A percentile compares a stretch with the other conserved stretches of the same genome.
Evolutionary conservation across 257 asterid genomes (phyloP).

Genomic region (Salvia miltiorrhiza): DNA sequence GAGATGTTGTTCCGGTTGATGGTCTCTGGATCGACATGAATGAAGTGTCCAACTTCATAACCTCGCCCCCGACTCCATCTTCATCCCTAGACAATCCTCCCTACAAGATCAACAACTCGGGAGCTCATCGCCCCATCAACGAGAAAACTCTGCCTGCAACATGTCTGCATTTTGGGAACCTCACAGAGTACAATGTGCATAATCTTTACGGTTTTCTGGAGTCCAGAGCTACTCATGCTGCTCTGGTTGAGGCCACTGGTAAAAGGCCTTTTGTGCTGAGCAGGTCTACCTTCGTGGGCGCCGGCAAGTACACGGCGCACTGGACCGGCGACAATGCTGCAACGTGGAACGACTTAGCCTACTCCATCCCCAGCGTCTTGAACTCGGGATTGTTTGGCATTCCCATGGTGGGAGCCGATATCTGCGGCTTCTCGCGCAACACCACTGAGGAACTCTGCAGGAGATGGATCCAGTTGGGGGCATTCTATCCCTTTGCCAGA

Average conservation of each 20-base stretch:
- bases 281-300: constrained; percentile 85
- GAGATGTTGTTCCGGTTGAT: constrained; percentile 48
- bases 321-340: constrained; percentile 98
- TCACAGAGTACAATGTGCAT: constrained; percentile 69
- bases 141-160: constrained; percentile 65
- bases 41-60: constrained; percentile 72
- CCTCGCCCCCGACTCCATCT: constrained; percentile 53
- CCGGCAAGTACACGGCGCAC: constrained; percentile 86
- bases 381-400: constrained; percentile 79
- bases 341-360: constrained; percentile 78
- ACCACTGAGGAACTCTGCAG: constrained; percentile 92
- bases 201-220: constrained; percentile 82
- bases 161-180: constrained; percentile 53
- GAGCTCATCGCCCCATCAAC: constrained; percentile 37
- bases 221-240: constrained; percentile 64
- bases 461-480: constrained; percentile 60
- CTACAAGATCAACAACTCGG: constrained; percentile 71
- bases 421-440: constrained; percentile 65
- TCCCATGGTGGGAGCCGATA: constrained; percentile 98
- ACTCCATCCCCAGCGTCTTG: constrained; percentile 65
- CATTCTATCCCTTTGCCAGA: constrained; percentile 68
- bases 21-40: constrained; percentile 99
- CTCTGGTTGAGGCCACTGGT: constrained; percentile 43
- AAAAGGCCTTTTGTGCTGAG: constrained; percentile 83
- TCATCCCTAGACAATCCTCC: constrained; percentile 76